Conservation (phyloP, 2,329 filamentous ascomycete species). For the Exophiala mesophila region DNA sequence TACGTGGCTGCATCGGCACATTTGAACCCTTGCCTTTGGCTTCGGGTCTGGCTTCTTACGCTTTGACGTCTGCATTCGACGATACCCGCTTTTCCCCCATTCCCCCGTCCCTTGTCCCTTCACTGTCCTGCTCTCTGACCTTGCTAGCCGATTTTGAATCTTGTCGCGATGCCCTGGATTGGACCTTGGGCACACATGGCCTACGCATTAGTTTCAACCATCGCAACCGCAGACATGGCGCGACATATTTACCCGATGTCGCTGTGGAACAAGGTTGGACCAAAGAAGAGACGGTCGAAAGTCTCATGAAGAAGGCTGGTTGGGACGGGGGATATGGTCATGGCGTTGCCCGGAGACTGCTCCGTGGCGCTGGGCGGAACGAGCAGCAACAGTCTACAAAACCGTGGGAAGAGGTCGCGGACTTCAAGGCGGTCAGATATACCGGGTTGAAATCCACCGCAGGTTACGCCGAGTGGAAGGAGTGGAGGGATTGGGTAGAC, state of each 20-base stretch:
- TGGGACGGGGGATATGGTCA: constrained; percentile 61
- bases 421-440: constrained; percentile 75
- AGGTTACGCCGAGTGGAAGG: constrained; percentile 67
- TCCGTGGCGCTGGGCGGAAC: constrained; percentile 35
- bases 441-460: constrained; percentile 75
- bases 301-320: constrained; percentile 89
- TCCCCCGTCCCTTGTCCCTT: constrained; percentile 42
- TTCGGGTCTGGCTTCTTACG: constrained; percentile 70
- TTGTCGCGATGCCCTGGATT: constrained; percentile 69
- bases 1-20: constrained; percentile 94
- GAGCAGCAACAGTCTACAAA: constrained; percentile 15
- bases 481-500: constrained; percentile 71
- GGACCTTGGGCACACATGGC: constrained; percentile 81
- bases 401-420: constrained; percentile 67
- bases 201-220: constrained; percentile 80
- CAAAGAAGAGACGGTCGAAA: constrained; percentile 84
- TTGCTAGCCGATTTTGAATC: constrained; percentile 82
- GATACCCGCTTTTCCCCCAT: constrained; percentile 60
- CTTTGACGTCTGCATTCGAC: constrained; percentile 70
- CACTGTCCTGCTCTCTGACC: constrained; percentile 60
- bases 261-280: constrained; percentile 90
- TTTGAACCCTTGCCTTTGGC: constrained; percentile 74
- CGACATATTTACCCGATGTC: constrained; percentile 90
- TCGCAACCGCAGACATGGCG: constrained; percentile 60
- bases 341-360: constrained; percentile 34